Conservation (phyloP, 1,284 basidiomycete species). For the Rhodotorula sp. region DNA sequence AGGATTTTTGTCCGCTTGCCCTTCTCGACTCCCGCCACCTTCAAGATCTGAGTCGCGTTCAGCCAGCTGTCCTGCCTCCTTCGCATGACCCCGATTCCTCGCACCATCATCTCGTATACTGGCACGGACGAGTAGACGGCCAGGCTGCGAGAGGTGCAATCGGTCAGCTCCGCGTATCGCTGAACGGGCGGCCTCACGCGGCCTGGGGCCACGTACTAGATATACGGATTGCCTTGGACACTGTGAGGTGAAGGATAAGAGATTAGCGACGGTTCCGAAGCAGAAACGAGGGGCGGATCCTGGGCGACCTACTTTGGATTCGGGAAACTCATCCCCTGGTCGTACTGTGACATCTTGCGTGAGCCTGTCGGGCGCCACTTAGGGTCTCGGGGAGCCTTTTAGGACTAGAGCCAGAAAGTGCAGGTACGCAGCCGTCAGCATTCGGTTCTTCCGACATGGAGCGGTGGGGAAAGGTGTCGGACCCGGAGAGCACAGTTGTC, state of each 20-base stretch:
- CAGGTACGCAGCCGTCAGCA: too few relatives aligned
- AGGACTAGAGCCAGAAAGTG: too few relatives aligned
- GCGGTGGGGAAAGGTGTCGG: too few relatives aligned
- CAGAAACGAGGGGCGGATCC: not conserved
- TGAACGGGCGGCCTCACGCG: not conserved
- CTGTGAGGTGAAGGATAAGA: slow-evolving; percentile 1
- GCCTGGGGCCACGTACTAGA: slow-evolving; percentile 27
- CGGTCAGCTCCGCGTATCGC: not conserved
- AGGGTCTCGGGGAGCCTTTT: too few relatives aligned
- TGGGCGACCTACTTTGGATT: slow-evolving; percentile 33
- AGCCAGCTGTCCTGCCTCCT: slow-evolving; percentile 83
- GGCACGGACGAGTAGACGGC: slow-evolving; percentile 52
- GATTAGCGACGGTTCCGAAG: too few relatives aligned
- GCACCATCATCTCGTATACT: slow-evolving; percentile 60
- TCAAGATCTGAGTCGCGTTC: slow-evolving; percentile 98
- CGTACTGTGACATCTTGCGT: not conserved
- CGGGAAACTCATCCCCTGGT: slow-evolving; percentile 24
- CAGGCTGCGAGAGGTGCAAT: slow-evolving; percentile 18
- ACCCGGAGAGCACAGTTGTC: too few relatives aligned
- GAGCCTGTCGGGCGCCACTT: not conserved
- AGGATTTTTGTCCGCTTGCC: slow-evolving; percentile 94
- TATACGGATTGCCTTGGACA: slow-evolving; percentile 40
- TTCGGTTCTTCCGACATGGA: too few relatives aligned
- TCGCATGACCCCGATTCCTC: slow-evolving; percentile 98
- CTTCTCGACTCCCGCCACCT: slow-evolving; percentile 98